phyloP scores from a whole-genome alignment of 2,329 filamentous ascomycete genomes.

The Diaporthe helianthi region DNA sequence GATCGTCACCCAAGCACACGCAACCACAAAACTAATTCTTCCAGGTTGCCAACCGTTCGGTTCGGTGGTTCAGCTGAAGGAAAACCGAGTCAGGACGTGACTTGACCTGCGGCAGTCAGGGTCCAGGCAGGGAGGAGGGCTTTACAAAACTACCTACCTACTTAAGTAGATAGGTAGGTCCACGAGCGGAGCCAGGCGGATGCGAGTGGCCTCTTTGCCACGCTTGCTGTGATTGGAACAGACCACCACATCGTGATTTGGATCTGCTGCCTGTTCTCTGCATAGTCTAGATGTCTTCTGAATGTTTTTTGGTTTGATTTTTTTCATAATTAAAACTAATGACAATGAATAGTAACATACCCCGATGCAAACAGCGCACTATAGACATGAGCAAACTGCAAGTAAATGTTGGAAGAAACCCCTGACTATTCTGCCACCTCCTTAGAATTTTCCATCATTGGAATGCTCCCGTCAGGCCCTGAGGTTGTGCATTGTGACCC shows the following conservation, averaged over 20 bases:
- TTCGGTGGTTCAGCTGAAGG: background rate
- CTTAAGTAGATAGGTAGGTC: background rate
- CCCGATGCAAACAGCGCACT: too few relatives aligned
- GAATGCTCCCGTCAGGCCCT: background rate
- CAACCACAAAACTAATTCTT: background rate
- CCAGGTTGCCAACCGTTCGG: background rate
- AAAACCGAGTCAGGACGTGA: slow-evolving; percentile 2
- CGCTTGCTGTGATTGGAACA: background rate
- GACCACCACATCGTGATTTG: background rate
- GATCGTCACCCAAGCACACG: background rate
- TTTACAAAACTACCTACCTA: background rate
- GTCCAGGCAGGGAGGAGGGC: background rate
- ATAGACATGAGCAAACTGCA: too few relatives aligned
- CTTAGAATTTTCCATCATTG: background rate
- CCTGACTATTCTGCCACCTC: background rate
- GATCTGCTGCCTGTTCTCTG: background rate
- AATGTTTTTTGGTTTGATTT: background rate
- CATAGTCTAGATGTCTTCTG: background rate
- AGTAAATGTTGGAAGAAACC: too few relatives aligned
- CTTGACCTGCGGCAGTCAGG: background rate
- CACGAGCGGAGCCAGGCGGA: background rate
- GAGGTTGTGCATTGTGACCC: background rate
- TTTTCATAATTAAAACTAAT: background rate
- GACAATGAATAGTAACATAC: too few relatives aligned
- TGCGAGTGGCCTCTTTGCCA: background rate